Evolutionary conservation across 176 grass and related monocot genomes (phyloP).

Genomic region (Saccharum spontaneum): DNA sequence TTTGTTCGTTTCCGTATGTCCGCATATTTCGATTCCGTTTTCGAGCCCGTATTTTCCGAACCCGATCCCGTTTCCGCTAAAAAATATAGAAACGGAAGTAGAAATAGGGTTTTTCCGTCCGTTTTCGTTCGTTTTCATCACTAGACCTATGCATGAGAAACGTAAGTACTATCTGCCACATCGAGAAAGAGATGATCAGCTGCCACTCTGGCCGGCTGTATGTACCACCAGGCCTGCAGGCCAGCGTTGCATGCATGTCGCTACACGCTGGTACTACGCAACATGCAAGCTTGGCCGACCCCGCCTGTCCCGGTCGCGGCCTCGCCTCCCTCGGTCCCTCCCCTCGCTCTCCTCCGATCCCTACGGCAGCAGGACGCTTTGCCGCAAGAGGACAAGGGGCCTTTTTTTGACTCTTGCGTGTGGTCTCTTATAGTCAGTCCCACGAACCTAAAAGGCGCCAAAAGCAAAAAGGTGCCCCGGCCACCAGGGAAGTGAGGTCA

Average conservation of each 20-base stretch:
- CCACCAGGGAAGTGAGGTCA: neutral
- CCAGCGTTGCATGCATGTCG: neutral
- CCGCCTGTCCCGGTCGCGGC: neutral
- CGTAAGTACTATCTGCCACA: no score
- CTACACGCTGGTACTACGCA: neutral
- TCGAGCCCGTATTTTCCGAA: no score
- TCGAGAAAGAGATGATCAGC: no score
- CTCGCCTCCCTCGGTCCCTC: neutral
- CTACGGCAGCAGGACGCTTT: neutral
- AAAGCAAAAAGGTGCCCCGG: conserved; percentile 28
- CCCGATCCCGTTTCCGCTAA: no score
- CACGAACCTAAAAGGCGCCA: conserved; percentile 39
- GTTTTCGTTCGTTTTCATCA: no score
- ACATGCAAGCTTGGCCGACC: conserved; percentile 5
- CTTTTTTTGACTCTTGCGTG: conserved; percentile 19
- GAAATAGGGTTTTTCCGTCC: no score
- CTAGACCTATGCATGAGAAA: no score
- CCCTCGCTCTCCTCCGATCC: neutral
- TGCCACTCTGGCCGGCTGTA: neutral
- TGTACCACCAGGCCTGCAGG: neutral
- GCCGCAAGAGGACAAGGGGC: conserved; percentile 6
- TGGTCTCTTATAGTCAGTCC: neutral
- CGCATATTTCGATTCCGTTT: no score
- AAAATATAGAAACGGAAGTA: no score
- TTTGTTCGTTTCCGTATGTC: no score